Base-by-base conservation (phyloP, 495 filamentous ascomycete genomes). In the Jackrogersella multiformis region DNA sequence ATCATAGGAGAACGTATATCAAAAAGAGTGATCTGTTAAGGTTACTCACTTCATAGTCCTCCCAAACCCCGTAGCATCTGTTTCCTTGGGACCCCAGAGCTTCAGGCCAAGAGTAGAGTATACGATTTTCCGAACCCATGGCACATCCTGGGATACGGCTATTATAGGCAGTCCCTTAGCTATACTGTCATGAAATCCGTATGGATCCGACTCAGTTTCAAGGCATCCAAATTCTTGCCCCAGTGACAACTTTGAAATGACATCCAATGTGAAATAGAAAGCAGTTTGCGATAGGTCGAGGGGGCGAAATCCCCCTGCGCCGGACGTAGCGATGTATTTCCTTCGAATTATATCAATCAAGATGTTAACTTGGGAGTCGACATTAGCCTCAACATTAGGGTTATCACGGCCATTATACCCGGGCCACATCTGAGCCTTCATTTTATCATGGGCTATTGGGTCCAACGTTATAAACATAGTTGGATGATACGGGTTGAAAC, bases 211-310 rank as follows among this genome's bases (percentile, higher is more conserved):
- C 24, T 86, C 87, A 53, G 78, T 79, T 39, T 83, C 78, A 2
- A 90, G 76, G 67, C 86, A 90, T 12, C 89, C 88, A 18, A 91
- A 81, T 0, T 87, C 80, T 30, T 82, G 76, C 10, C 88, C 87
- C 69, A 88, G 88, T 7, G 84, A 86, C 32, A 91, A 77, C 64
- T 89, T 84, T 9, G 83, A 84, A 56, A 92, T 87, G 1, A 87
- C 80, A 64, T 92, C 90, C 64, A 89, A 85, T 5, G 86, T 85
- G 70, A 86, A 83, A 54, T 70, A 77, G 44, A 72, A 67, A 64
- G 79, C 76, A 80, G 84, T 86, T 67, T 77, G 74, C 28, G 84
- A 59, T 5, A 68, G 55, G 7, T 68, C 32, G 0, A 68, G 34
- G 10, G 59, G 77, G 64, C 72, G 62, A 12, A 74, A 64, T 20